Evolutionary conservation across 1,284 basidiomycete genomes (phyloP), one percentile per base, ranked within the genome.

Genomic region (Ustilago bromivora): DNA sequence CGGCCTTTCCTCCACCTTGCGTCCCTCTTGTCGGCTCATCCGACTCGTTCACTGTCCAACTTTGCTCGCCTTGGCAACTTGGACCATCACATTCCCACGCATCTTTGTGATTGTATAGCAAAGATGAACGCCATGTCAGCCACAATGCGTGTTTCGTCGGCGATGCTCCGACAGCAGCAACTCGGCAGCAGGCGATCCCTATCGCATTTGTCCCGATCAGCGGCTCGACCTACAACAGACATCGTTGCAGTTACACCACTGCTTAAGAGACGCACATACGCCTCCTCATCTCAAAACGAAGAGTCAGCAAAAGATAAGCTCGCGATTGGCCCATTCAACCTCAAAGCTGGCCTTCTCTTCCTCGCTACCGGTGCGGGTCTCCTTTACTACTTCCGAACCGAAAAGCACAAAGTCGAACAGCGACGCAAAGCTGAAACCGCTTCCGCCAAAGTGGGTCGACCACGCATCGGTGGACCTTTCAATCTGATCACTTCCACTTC

Each of bases 381-480:
- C 35, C 94, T 92, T 84, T 91, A 90, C 80, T 98, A 98, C 88
- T 98, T 99, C 87, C 90, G 91, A 58, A 88, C 90, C 63, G 95
- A 98, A 87, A 98, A 98, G 88, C 58, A 61, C n/a, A 72, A 74
- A 31, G 71, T 85, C 3, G 79, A 74, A 9, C 71, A 77, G 53
- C 46, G 72, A 5, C 62, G 75, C 35, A 67, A 67, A 34, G 69
- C 68, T 15, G 82, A 81, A 59, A 78, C 74, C 3, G 76, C 79
- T 6, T 56, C 71, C 13, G 79, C 79, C 54, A 76, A 88, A 41
- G 87, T 90, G n/a, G 90, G 90, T 1, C 87, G 88, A 67, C 90
- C 96, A 1, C 89, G 92, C 47, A 92, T 99, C 70, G 96, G 96
- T 15, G 96, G 96, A 0, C 92, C 95, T 0, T 98, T 99, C 88